Evolutionary conservation across 148 eudicot species (phyloP).

Genomic region (Tetragonia tetragonoides): DNA sequence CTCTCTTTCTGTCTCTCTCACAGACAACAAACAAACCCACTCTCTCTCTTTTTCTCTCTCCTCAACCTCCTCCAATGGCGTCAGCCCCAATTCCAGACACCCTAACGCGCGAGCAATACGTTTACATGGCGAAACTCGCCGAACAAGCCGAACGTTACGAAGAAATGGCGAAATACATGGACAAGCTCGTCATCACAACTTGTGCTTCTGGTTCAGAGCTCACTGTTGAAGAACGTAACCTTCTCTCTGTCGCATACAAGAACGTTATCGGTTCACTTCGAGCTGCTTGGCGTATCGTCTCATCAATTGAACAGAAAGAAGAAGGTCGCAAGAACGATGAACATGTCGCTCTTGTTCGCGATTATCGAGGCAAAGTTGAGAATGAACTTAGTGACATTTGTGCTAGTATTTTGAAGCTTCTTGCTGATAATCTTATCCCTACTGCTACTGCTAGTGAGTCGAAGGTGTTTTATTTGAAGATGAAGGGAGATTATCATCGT

Average conservation of each 20-base stretch:
- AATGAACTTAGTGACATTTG: slow-evolving; percentile 48
- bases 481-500: slow-evolving; percentile 64
- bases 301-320: slow-evolving; percentile 73
- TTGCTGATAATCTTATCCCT: slow-evolving; percentile 39
- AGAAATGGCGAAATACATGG: slow-evolving; percentile 77
- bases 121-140: slow-evolving; percentile 66
- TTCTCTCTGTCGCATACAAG: slow-evolving; percentile 92
- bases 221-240: slow-evolving; percentile 82
- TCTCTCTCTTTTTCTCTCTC: too few relatives aligned
- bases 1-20: too few relatives aligned
- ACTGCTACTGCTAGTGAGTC: slow-evolving; percentile 39
- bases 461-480: slow-evolving; percentile 57
- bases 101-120: slow-evolving; percentile 57
- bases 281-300: slow-evolving; percentile 74
- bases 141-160: slow-evolving; percentile 83
- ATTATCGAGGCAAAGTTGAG: slow-evolving; percentile 54
- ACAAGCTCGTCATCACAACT: slow-evolving; percentile 39
- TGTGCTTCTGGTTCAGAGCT: slow-evolving; percentile 34
- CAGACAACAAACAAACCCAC: too few relatives aligned
- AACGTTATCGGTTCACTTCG: slow-evolving; percentile 85
- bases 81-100: slow-evolving; percentile 26
- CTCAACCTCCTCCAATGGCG: slow-evolving; percentile 24
- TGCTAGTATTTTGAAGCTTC: slow-evolving; percentile 44
- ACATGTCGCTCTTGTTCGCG: slow-evolving; percentile 48
- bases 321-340: slow-evolving; percentile 72